Evolutionary conservation across 1,284 basidiomycete genomes (phyloP), one percentile per base, ranked within the genome.

Genomic region (Microbotryomycetes sp.): DNA sequence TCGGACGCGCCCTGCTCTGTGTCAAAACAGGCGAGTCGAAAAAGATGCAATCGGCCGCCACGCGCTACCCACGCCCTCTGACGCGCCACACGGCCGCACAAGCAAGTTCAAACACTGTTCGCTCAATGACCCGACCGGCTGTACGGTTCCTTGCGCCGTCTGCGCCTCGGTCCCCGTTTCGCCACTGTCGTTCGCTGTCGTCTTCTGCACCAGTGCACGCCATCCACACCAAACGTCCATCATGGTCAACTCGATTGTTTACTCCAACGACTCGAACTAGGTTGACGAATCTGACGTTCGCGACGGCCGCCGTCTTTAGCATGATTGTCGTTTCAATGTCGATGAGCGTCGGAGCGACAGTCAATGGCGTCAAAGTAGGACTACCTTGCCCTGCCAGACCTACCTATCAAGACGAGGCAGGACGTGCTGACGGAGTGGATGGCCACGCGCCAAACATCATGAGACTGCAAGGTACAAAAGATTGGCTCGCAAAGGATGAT

Each of bases 201-300:
- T 41, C 35, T 11, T 41, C 35, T 41, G 35, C 35, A 41, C 9
- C 35, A 9, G 11, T 41, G 9, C 35, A 41, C 35, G 35, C 35
- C 35, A 41, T 18, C 9, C 35, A n/a, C 11, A 41, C 35, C 18
- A 18, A 18, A 18, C 35, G 35, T 18, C 35, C 9, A 41, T 41
- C 35, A 41, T 18, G 35, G 11, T 41, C 35, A 18, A 41, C 35
- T 18, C 18, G 9, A 41, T 41, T 41, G 18, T 11, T 18, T 9
- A 41, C 35, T 18, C 35, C 35, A 41, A 41, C 35, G 9, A 18
- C 35, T 18, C 9, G 35, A 41, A 41, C 35, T 11, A 41, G 56
- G n/a, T 41, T 65, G n/a, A 65, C 63, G 4, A 65, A 65, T 52
- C 46, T 61, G 28, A 53, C 60, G 3, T 65, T 65, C 54, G 45